phyloP scores from a whole-genome alignment of 805 yeast genomes.

The Schizosaccharomyces osmophilus region DNA sequence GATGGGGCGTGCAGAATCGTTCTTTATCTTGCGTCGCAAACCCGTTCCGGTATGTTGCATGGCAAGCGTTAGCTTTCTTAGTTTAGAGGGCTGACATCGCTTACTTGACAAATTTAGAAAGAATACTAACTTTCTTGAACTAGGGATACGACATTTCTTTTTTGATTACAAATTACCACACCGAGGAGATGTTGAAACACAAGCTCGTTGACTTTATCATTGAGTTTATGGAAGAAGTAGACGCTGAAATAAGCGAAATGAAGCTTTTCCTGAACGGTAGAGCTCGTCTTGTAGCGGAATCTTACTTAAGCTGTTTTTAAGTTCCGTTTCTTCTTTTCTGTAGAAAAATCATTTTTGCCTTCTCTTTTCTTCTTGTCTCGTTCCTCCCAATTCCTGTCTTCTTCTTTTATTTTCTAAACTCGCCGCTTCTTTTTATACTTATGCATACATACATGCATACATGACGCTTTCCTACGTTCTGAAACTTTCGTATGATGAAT shows the following conservation, averaged over 20 bases:
- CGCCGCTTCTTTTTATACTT: no score
- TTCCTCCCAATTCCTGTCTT: no score
- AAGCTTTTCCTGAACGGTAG: constrained; percentile 87
- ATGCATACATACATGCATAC: no score
- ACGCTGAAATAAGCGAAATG: constrained; percentile 95
- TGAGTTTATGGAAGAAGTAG: constrained; percentile 97
- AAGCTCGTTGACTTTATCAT: constrained; percentile 89
- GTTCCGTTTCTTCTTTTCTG: background rate
- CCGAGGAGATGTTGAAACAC: constrained; percentile 84
- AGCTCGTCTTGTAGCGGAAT: constrained; percentile 89
- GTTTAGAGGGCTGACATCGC: background rate
- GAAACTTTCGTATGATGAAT: no score
- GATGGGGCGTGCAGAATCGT: constrained; percentile 86
- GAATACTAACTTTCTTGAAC: background rate
- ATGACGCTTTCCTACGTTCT: no score
- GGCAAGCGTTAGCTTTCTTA: background rate
- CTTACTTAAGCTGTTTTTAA: background rate
- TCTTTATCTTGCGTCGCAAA: constrained; percentile 69
- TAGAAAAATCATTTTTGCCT: no score
- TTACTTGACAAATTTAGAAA: background rate
- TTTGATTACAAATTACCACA: constrained; percentile 77
- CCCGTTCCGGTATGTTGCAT: constrained; percentile 32
- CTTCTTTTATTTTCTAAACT: no score
- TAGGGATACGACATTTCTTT: constrained; percentile 78
- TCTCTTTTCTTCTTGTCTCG: no score